phyloP scores from a whole-genome alignment of 2,329 filamentous ascomycete species.

The Colletotrichum lindemuthianum region DNA sequence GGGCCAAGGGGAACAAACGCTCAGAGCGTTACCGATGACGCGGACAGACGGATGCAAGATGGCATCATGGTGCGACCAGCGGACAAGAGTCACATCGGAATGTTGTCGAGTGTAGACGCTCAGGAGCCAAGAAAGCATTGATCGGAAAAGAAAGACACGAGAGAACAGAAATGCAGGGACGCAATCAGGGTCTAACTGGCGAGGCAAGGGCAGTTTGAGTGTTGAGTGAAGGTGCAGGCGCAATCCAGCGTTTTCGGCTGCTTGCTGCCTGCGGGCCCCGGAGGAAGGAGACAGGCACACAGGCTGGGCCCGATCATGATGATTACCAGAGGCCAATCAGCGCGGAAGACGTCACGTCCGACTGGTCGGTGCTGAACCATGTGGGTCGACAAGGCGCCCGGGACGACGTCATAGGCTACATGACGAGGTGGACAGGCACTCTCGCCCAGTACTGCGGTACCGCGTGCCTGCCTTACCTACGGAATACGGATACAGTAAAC shows the following conservation, averaged over 20 bases:
- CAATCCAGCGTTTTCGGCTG: too few species aligned
- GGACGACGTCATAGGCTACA: not conserved
- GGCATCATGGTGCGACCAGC: conserved; percentile 15
- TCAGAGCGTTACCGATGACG: too few species aligned
- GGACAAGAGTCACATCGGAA: not conserved
- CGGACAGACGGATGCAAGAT: not conserved
- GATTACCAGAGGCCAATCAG: not conserved
- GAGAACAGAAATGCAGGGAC: not conserved
- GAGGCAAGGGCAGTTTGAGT: conserved; percentile 8
- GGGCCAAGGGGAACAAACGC: not conserved
- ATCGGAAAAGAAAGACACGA: not conserved
- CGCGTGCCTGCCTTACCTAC: too few species aligned
- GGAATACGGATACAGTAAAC: too few species aligned
- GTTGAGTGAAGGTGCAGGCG: not conserved
- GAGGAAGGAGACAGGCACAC: not conserved
- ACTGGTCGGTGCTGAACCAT: not conserved
- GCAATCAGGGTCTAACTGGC: conserved; percentile 20
- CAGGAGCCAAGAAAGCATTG: not conserved
- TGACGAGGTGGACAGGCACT: not conserved
- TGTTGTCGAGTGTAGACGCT: not conserved
- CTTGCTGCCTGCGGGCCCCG: not conserved
- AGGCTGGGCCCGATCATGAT: not conserved
- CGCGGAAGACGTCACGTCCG: not conserved
- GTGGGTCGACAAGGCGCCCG: not conserved
- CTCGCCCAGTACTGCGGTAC: too few species aligned